Base-by-base conservation (phyloP, 1,284 basidiomycete genomes). In the Sanghuangporus baumii region DNA sequence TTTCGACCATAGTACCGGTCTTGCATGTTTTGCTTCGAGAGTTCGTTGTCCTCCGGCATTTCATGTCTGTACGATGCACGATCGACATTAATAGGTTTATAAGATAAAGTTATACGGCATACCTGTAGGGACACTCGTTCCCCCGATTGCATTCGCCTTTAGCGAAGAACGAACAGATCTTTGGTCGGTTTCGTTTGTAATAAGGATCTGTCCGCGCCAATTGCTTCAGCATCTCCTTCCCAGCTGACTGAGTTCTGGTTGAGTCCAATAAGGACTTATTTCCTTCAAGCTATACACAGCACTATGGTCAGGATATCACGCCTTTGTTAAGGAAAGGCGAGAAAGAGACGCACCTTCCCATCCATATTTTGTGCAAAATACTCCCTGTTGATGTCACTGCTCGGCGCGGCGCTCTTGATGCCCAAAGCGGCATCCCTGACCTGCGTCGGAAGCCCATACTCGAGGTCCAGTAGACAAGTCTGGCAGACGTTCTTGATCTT, bases 401-500 rank as follows among this genome's bases (percentile, higher is more conserved):
- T 94, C 6, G 96, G 97, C 1, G 95, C 96, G 68, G 93, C 88
- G 70, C 86, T 91, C 74, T 93, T 85, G 48, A 94, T 72, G 9
- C 90, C 94, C 52, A 99, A 76, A 6, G 97, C 97, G 0, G 96
- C 96, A 74, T 99, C 97, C 64, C 97, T 82, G 14, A 99, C 96
- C 81, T 99, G 97, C 0, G 95, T 96, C 1, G 97, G 97, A 52
- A 99, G 78, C 16, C 94, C 94, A 70, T 95, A 99, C 75, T 98
- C 95, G 64, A 96, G 83, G 73, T 99, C 97, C 40, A 99, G 81
- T 34, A 99, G 80, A 74, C 97, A 99, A 0, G 96, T 98, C 78
- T 99, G 97, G 78, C 97, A 99, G 48, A 97, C 93, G 71, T 99
- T 98, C 82, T 98, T 98, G 70, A 98, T 90, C 80, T 98, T 99